Base-by-base conservation (phyloP, 768 basidiomycete genomes). In the Psilocybe cubensis region DNA sequence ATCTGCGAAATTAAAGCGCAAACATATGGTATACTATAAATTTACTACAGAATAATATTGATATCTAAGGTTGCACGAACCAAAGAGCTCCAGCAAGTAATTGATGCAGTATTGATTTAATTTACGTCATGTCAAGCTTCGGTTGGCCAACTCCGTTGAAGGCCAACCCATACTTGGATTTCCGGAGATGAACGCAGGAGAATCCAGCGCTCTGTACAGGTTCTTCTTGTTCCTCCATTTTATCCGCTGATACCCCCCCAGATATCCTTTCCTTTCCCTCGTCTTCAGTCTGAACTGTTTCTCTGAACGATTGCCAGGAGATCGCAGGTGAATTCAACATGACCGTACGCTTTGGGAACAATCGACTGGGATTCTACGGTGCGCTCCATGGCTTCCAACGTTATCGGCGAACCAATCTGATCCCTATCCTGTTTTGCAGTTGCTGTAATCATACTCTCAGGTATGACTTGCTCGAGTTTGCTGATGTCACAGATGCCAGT, bases 271-370 rank as follows among this genome's bases (percentile, higher is more conserved):
- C 53, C 52, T 44, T 57, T 28, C 38, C 38, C 50, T 23, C 35
- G 42, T 43, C 12, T 28, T n/a, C 28, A 28, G 23, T 23, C 60
- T 20, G 1, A 20, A 18, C 31, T 23, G 29, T 54, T 23, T 28
- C 50, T 18, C 27, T 51, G 48, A 21, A 28, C 35, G 29, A 33
- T n/a, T n/a, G 14, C 14, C 35, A 5, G 8, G 5, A 5, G n/a
- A 38, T 11, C 31, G n/a, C 31, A 8, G 35, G 12, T 7, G 14
- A 38, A 38, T 10, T n/a, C 35, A 62, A 54, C 29, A 88, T 88
- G 86, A 87, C 86, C 27, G 75, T 87, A 41, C 79, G 82, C 57
- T 88, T 88, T 70, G 77, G 74, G 57, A 83, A 83, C 45, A 64
- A 83, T 67, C 79, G 87, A 68, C 54, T 84, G 40, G 73, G 66